Conservation (phyloP, 345 rosid genomes). For the Citrus maxima region DNA sequence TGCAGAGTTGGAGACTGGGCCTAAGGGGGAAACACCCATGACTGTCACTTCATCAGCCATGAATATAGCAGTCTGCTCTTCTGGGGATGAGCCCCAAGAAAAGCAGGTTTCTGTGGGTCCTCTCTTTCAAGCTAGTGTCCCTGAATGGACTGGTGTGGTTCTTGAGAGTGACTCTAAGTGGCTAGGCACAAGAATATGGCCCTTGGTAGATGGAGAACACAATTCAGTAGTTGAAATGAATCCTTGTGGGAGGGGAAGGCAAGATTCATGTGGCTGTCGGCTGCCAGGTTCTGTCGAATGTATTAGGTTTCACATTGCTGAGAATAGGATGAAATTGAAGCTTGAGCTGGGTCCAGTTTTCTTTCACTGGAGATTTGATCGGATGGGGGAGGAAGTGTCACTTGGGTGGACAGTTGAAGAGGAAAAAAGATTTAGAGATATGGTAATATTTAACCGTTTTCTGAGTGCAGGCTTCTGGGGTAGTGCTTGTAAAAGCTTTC, state of each 20-base stretch:
- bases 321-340: conserved; percentile 61
- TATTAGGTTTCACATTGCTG: conserved; percentile 63
- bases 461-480: conserved; percentile 37
- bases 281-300: conserved; percentile 53
- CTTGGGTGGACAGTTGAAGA: conserved; percentile 55
- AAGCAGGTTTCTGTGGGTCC: conserved; percentile 43
- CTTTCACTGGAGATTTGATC: conserved; percentile 56
- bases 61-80: conserved; percentile 9
- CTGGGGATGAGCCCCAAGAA: conserved; percentile 13
- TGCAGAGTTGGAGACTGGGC: conserved; percentile 7
- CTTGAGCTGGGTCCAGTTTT: conserved; percentile 56
- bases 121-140: conserved; percentile 62
- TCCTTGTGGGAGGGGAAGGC: conserved; percentile 57
- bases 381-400: conserved; percentile 81
- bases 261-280: conserved; percentile 50
- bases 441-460: conserved; percentile 30
- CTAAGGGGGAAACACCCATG: conserved; percentile 6
- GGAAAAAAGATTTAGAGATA: conserved; percentile 47
- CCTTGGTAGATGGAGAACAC: conserved; percentile 22
- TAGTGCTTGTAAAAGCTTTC: conserved; percentile 32
- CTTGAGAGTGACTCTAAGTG: conserved; percentile 60
- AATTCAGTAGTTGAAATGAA: conserved; percentile 21
- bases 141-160: conserved; percentile 53
- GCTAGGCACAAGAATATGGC: conserved; percentile 66
- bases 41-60: conserved; percentile 12